Percentiles rank a stretch among this genome's conserved stretches.
Conservation (phyloP, 441 rosid genomes). For the Jatropha multifida region DNA sequence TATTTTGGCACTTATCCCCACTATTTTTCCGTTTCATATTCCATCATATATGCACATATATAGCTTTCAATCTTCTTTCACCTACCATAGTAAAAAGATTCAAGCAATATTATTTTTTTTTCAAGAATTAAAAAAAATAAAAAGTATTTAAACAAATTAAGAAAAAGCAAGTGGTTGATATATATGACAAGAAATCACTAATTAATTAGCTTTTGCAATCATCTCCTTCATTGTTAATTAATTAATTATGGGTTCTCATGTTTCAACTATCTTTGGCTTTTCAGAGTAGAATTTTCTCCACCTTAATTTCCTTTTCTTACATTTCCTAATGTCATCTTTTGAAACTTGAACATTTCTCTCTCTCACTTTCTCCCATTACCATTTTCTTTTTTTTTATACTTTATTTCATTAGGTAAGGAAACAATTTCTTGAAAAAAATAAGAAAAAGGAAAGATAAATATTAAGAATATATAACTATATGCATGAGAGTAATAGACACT, state of each 20-base stretch:
- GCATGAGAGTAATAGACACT: too few relatives aligned
- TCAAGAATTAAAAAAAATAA: neutral
- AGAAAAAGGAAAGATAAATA: neutral
- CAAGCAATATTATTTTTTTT: neutral
- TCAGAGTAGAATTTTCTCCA: slow-evolving; percentile 21
- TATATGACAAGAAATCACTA: neutral
- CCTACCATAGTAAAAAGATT: slow-evolving; percentile 11
- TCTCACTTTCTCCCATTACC: neutral
- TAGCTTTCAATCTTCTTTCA: neutral
- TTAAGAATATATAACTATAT: neutral
- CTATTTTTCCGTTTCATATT: slow-evolving; percentile 19
- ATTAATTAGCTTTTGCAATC: slow-evolving; percentile 8
- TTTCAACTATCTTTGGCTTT: slow-evolving; percentile 24
- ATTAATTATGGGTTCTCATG: slow-evolving; percentile 30
- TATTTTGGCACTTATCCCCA: slow-evolving; percentile 25
- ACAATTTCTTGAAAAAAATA: too few relatives aligned
- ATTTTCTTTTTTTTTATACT: neutral
- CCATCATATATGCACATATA: neutral
- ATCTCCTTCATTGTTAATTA: slow-evolving; percentile 2
- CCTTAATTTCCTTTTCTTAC: slow-evolving; percentile 31
- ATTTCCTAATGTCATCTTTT: slow-evolving; percentile 10
- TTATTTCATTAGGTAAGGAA: neutral
- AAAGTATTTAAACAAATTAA: neutral
- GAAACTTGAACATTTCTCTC: neutral
- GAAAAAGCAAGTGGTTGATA: neutral